Evolutionary conservation across 495 filamentous ascomycete species (phyloP).

Genomic region (Xylaria palmicola): DNA sequence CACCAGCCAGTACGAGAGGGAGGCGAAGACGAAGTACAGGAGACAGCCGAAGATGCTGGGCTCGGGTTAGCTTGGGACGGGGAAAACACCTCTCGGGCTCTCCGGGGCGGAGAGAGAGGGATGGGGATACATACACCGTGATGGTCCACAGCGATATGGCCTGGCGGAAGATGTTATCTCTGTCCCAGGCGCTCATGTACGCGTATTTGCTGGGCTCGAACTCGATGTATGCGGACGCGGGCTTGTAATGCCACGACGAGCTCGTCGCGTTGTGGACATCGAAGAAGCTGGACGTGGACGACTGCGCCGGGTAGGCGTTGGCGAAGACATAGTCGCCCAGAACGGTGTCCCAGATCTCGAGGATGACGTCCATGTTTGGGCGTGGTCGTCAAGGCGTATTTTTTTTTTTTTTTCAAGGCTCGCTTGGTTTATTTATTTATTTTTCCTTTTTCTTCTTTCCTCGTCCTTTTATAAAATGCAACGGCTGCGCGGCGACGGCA

Average conservation of each 20-base stretch:
- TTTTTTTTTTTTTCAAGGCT: too few relatives aligned
- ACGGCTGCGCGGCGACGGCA: slow-evolving; percentile 8
- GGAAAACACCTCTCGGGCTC: background rate
- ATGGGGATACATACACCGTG: slow-evolving; percentile 63
- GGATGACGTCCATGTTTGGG: slow-evolving; percentile 80
- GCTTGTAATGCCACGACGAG: slow-evolving; percentile 59
- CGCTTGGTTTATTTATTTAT: too few relatives aligned
- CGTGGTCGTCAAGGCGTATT: background rate
- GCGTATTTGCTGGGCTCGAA: slow-evolving; percentile 74
- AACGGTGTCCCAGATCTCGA: slow-evolving; percentile 83
- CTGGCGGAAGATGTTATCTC: slow-evolving; percentile 82
- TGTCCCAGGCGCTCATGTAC: slow-evolving; percentile 74
- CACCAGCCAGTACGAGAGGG: slow-evolving; percentile 84
- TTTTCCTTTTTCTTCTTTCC: too few relatives aligned
- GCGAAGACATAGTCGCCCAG: slow-evolving; percentile 82
- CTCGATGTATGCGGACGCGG: slow-evolving; percentile 69
- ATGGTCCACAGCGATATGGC: slow-evolving; percentile 73
- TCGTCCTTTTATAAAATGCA: too few relatives aligned
- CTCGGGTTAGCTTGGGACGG: background rate
- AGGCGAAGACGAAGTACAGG: slow-evolving; percentile 80
- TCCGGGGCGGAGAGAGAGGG: background rate
- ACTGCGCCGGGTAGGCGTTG: slow-evolving; percentile 59
- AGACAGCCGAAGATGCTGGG: slow-evolving; percentile 80
- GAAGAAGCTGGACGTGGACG: slow-evolving; percentile 46
- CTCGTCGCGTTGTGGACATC: slow-evolving; percentile 39